These are phyloP conservation scores for Hypoxylon sp. DNA, from an alignment of 2,329 filamentous ascomycete genomes.

Conservation along the genomic window DNA sequence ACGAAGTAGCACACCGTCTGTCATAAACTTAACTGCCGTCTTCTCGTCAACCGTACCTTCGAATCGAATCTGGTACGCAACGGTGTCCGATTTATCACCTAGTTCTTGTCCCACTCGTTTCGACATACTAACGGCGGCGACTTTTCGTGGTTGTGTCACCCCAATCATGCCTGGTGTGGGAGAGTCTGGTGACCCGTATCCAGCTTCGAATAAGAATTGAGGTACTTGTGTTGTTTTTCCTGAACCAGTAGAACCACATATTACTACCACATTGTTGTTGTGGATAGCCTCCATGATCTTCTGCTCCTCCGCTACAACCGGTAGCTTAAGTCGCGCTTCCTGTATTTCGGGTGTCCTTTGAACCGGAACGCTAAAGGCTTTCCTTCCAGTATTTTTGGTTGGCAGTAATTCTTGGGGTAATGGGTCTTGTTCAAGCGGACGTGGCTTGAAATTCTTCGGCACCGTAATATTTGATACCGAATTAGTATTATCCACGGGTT, in stretches of 20 bases:
- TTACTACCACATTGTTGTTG: conserved; percentile 88
- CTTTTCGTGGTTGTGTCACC: conserved; percentile 92
- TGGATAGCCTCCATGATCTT: conserved; percentile 98
- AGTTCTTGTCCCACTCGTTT: conserved; percentile 91
- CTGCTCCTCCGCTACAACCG: conserved; percentile 95
- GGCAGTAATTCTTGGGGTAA: conserved; percentile 76
- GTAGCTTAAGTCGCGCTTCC: conserved; percentile 81
- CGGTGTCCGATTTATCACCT: conserved; percentile 80
- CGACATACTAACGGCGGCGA: conserved; percentile 97
- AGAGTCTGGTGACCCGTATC: conserved; percentile 84
- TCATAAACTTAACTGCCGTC: conserved; percentile 98
- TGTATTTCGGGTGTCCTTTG: conserved; percentile 81
- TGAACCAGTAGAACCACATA: conserved; percentile 95
- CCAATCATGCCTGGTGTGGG: conserved; percentile 93
- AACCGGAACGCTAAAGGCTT: conserved; percentile 82
- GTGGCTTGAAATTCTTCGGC: conserved; percentile 74
- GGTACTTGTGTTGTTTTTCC: conserved; percentile 98
- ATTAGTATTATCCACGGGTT: conserved; percentile 62
- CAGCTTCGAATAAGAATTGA: conserved; percentile 94
- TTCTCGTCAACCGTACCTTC: conserved; percentile 85
- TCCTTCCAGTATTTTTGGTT: conserved; percentile 73
- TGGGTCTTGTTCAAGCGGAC: conserved; percentile 79
- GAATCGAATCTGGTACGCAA: conserved; percentile 96
- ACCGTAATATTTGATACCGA: conserved; percentile 67
- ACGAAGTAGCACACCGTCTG: conserved; percentile 92